Evolutionary conservation across 805 yeast genomes (phyloP), one percentile per base, ranked within the genome.

Genomic region (Schizosaccharomyces octosporus): DNA sequence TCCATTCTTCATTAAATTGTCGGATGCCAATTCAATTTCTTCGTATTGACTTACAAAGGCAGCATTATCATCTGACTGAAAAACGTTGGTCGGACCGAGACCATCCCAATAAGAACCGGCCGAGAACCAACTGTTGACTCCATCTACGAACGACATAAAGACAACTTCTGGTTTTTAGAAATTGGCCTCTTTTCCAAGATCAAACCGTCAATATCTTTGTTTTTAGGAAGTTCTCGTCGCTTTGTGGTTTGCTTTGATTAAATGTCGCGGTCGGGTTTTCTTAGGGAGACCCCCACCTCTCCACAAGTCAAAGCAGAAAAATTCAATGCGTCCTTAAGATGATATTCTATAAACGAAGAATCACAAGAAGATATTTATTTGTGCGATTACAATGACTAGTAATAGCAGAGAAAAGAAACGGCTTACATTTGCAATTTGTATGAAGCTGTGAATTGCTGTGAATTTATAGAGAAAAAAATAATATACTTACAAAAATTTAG

Each of bases 31-130:
- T 6, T 51, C 57, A 17, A 51, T 29, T 29, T 51, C 57, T 9
- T 51, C 57, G 27, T 19, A 51, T n/a, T 51, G 57, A 51, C 57
- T 29, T n/a, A 29, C 57, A 51, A 51, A 51, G 7, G 57, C 57
- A 21, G 27, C 21, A 21, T n/a, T 17, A 11, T 51, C 57, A 17
- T 51, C 57, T 29, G 57, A n/a, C 13, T 51, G 31, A 21, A 29
- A 21, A 51, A 45, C 51, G 13, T 45, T 45, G 5, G 51, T 45
- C 17, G 51, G 51, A 45, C 51, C 51, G 4, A 51, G 57, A 17
- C 57, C 57, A 51, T 51, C 57, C 57, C 57, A 51, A 51, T 29
- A 24, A 24, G 51, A 45, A 45, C 27, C 51, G 51, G 51, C 51
- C 51, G 51, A 45, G 27, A 45, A 45, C 51, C 51, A 45, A 45